Evolutionary conservation across 768 basidiomycete genomes (phyloP), one percentile per base, ranked within the genome.

Genomic region (Fomitopsis serialis): DNA sequence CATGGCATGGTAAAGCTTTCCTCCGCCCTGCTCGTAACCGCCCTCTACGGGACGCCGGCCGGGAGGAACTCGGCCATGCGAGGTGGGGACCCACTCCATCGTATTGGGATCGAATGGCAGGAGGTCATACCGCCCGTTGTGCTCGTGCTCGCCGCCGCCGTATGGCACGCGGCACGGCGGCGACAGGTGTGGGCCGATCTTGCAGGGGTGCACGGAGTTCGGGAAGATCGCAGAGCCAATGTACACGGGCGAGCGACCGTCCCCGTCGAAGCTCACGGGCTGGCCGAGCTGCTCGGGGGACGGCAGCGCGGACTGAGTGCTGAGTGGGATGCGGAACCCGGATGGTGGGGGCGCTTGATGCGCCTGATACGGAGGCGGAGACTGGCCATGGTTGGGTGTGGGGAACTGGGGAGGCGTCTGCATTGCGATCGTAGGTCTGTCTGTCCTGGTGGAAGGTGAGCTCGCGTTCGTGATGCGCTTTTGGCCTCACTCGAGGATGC

Each of bases 131-230:
- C 88, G 75, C 1, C 87, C 88, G 8, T 70, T 52, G 57, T 92
- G 89, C 27, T 65, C 71, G 37, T 74, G 52, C 69, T 90, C 89
- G 4, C 56, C 59, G 5, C 86, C 85, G 13, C 79, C 87, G 59
- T 79, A 89, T 2, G 88, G 74, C 1, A 90, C 83, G 22, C 69
- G 76, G 63, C 67, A 80, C 54, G 67, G 72, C 58, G 58, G 77
- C 63, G n/a, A 62, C n/a, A 87, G 78, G 57, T 75, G 66, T 10
- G 84, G 80, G 1, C 73, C 81, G 60, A 92, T 80, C 73, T 92
- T 93, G 78, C 90, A 92, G 3, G 90, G 90, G 54, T 92, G 89
- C 2, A 91, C 86, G 0, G 83, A 81, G 55, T 73, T 59, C 9
- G 52, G 73, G 63, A 90, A 73, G 44, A 91, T 69, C 11, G 88